Base-by-base conservation (phyloP, 495 filamentous ascomycete genomes). In the Paragyromitra xinjiangensis region DNA sequence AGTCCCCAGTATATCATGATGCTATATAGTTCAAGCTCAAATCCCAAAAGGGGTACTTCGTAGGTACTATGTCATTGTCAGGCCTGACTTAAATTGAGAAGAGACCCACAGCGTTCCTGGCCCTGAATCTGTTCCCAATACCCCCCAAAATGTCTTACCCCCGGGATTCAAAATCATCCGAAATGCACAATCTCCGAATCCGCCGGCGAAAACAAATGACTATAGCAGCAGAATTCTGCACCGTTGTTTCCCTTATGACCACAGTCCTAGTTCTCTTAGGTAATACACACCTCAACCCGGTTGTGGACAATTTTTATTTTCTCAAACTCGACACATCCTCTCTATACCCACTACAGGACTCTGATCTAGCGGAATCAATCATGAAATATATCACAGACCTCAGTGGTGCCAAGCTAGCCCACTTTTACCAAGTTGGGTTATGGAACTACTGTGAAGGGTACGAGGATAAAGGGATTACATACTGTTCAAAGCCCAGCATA, bases 371-470 rank as follows among this genome's bases (percentile, higher is more conserved):
- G 24, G 69, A 73, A 26, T 48, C 70, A 12, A 66, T 77, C 42
- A 58, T 73, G 45, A 44, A 50, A 11, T 56, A 65, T 3, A 77
- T 77, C n/a, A 72, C 69, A 19, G 63, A 73, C 26, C 59, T 77
- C n/a, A 65, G 44, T 9, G 66, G 69, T 42, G 74, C 61, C n/a
- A 73, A 77, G 34, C n/a, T 71, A 4, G 69, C 61, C 2, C 74
- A 77, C 84, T 98, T 96, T 84, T 98, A 98, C 82, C 91, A 93
- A 78, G 93, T 97, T 45, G 94, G 94, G 2, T 83, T 97, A 11
- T 98, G 94, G 94, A 90, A 89, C 50, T 97, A 91, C 83, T 97
- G 94, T 81, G 92, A 95, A 84, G 94, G 94, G 22, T 95, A 93
- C 83, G 83, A 90, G 63, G 86, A 87, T 62, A 84, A 89, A 75